These are phyloP conservation scores for Apiospora marii DNA, from an alignment of 2,329 filamentous ascomycete species.

Conservation along the genomic window DNA sequence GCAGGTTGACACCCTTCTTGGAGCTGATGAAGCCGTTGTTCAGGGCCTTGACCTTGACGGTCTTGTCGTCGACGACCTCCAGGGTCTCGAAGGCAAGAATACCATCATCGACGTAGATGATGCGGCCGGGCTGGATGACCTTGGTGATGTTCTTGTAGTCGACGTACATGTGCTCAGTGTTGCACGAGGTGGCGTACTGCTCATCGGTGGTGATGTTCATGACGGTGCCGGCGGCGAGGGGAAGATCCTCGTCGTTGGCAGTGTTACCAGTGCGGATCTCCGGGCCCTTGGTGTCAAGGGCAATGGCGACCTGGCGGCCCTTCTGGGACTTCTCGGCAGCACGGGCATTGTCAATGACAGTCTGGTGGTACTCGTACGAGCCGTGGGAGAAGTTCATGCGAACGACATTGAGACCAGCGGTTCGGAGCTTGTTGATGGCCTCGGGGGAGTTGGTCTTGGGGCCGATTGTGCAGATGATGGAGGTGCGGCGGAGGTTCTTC, in stretches of 20 bases:
- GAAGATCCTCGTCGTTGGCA: constrained; percentile 88
- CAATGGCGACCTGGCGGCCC: constrained; percentile 93
- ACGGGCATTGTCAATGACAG: constrained; percentile 95
- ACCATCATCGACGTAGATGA: constrained; percentile 98
- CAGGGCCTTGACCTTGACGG: constrained; percentile 82
- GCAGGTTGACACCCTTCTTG: constrained; percentile 98
- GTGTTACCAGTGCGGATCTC: constrained; percentile 71
- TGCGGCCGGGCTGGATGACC: constrained; percentile 89
- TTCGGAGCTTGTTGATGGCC: constrained; percentile 93
- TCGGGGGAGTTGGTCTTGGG: constrained; percentile 99
- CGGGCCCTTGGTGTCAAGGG: constrained; percentile 77
- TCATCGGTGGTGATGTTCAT: constrained; percentile 98
- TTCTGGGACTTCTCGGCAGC: constrained; percentile 79
- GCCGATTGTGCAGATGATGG: constrained; percentile 98
- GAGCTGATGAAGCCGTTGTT: constrained; percentile 99
- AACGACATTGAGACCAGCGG: constrained; percentile 93
- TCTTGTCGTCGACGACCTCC: constrained; percentile 87
- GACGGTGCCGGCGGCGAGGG: constrained; percentile 82
- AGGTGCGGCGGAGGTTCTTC: constrained; percentile 93
- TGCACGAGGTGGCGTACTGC: constrained; percentile 82
- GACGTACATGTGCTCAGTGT: constrained; percentile 96
- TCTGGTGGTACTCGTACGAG: constrained; percentile 96
- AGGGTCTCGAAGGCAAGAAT: constrained; percentile 96
- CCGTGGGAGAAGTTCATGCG: constrained; percentile 99
- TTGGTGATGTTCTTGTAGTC: constrained; percentile 99